A percentile compares a stretch with the other conserved stretches of the same genome.
These are phyloP conservation scores for Cucumis variabilis DNA, from an alignment of 331 rosid genomes.

Conservation along the genomic window DNA sequence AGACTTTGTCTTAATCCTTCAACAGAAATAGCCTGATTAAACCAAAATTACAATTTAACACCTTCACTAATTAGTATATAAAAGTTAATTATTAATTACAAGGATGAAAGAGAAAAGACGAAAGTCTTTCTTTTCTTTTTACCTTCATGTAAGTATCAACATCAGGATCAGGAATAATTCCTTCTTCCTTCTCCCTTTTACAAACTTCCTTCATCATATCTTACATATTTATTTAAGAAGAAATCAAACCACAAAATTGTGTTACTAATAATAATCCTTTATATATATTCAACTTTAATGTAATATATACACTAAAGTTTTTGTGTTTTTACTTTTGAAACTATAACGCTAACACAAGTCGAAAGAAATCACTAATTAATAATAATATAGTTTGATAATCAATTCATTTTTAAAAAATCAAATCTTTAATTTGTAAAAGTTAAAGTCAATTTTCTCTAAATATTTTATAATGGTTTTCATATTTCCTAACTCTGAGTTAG, in stretches of 20 bases:
- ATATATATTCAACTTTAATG: no score
- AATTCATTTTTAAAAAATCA: no score
- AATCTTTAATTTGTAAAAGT: no score
- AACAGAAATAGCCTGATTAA: constrained; percentile 13
- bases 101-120: background rate
- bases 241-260: background rate
- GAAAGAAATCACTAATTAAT: no score
- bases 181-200: constrained; percentile 70
- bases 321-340: no score
- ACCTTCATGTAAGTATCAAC: constrained; percentile 95
- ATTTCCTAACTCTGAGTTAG: no score
- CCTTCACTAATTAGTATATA: background rate
- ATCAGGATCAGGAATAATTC: constrained; percentile 82
- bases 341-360: no score
- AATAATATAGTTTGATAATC: no score
- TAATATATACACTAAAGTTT: no score
- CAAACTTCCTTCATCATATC: constrained; percentile 69
- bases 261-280: no score
- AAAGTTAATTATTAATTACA: background rate
- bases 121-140: background rate
- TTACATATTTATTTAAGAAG: constrained; percentile 31
- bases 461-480: no score
- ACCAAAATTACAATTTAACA: background rate
- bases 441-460: no score
- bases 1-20: constrained; percentile 68